Evolutionary conservation across 176 grass and related monocot species (phyloP).

Genomic region (Avena eriantha): DNA sequence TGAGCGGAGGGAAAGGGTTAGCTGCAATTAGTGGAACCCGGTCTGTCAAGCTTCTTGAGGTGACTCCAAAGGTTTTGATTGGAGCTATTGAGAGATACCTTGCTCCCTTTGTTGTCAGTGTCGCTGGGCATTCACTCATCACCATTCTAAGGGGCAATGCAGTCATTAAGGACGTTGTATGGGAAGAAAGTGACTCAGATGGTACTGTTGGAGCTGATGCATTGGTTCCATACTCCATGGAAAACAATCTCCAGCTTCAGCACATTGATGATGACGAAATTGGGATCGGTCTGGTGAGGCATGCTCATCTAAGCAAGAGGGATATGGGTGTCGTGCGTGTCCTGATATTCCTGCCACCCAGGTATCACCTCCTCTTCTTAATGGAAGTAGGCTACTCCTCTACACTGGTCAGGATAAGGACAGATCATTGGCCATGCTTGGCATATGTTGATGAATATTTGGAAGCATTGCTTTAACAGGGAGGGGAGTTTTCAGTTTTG

Average conservation of each 20-base stretch:
- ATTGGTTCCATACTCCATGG: slow-evolving; percentile 70
- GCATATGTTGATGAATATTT: slow-evolving; percentile 97
- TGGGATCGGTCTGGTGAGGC: slow-evolving; percentile 33
- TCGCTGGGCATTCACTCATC: slow-evolving; percentile 66
- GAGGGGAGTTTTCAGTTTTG: slow-evolving; percentile 42
- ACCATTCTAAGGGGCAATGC: slow-evolving; percentile 67
- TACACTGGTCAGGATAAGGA: slow-evolving; percentile 87
- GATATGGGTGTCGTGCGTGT: slow-evolving; percentile 67
- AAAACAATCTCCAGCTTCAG: slow-evolving; percentile 58
- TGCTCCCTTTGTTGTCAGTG: slow-evolving; percentile 71
- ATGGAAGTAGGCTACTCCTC: slow-evolving; percentile 86
- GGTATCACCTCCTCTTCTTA: slow-evolving; percentile 93
- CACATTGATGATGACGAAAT: slow-evolving; percentile 50
- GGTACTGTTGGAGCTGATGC: slow-evolving; percentile 55
- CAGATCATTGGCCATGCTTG: slow-evolving; percentile 96
- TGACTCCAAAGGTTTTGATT: slow-evolving; percentile 71
- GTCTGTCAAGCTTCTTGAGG: slow-evolving; percentile 94
- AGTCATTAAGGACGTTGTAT: slow-evolving; percentile 70
- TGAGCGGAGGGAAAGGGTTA: slow-evolving; percentile 75
- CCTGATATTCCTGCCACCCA: slow-evolving; percentile 89
- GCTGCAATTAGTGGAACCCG: slow-evolving; percentile 72
- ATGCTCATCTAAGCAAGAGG: slow-evolving; percentile 55
- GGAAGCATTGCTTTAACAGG: slow-evolving; percentile 76
- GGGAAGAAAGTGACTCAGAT: slow-evolving; percentile 68
- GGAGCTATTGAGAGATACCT: slow-evolving; percentile 78